Conservation (phyloP, 257 asterid genomes). For the Misopates orontium region DNA sequence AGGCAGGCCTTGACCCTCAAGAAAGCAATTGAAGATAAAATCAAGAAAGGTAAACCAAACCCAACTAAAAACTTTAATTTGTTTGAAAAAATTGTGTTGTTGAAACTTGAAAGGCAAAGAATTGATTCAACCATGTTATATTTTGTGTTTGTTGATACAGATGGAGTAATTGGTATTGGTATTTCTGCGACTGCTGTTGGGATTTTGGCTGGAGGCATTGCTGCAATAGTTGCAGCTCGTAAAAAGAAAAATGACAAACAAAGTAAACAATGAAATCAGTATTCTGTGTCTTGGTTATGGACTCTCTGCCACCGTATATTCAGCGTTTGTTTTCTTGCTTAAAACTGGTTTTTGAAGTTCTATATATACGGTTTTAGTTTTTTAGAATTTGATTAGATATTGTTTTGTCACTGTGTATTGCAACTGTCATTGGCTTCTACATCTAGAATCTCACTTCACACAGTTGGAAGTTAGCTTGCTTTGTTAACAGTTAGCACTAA, state of each 20-base stretch:
- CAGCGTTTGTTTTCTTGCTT: neutral
- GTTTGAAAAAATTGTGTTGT: neutral
- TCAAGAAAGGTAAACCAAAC: conserved; percentile 58
- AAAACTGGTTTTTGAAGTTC: conserved; percentile 8
- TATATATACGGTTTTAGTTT: no score
- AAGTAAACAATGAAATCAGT: conserved; percentile 4
- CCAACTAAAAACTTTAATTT: neutral
- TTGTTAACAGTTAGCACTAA: no score
- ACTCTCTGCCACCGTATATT: neutral
- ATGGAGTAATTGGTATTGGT: conserved; percentile 84
- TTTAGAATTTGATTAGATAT: no score
- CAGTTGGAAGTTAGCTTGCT: no score
- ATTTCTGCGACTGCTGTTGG: conserved; percentile 89
- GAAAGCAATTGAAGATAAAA: conserved; percentile 83
- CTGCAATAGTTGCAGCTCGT: conserved; percentile 61
- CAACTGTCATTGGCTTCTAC: no score
- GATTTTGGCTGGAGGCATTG: conserved; percentile 78
- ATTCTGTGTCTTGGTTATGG: neutral
- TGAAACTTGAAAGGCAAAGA: neutral
- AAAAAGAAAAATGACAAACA: conserved; percentile 46
- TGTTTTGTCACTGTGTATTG: no score
- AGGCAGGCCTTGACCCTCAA: conserved; percentile 82
- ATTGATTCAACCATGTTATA: no score
- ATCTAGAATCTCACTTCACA: no score
- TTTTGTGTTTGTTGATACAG: conserved; percentile 29